Base-by-base conservation (phyloP, 345 rosid genomes). In the Citrus hindsii region DNA sequence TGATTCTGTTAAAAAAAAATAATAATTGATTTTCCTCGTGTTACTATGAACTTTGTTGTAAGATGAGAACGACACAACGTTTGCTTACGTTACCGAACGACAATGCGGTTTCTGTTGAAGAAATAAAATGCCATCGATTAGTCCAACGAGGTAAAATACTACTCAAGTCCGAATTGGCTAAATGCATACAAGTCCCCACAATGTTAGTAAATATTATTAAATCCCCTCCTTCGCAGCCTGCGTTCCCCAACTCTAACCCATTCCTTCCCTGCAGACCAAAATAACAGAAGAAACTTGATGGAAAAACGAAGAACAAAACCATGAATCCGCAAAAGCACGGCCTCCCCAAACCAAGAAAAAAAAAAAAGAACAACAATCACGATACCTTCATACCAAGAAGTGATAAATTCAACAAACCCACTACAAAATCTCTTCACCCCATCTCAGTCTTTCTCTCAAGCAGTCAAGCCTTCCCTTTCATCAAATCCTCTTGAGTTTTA, bases 371-470 rank as follows among this genome's bases (percentile, higher is more conserved):
- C 90, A 6, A 69, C 88, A 56, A 95, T 95, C 18, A 88, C 92
- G 67, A 87, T 91, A 67, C 98, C 98, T 1, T 92, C 97, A 9
- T 92, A 87, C 79, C 88, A 90, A 80, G 93, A 95, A 88, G 98
- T 95, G 0, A 24, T 86, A 0, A 92, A 88, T 75, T 81, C 90
- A 8, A 82, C 88, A 63, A 3, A 84, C 88, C n/a, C 69, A 14
- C 87, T 89, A 12, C 91, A 89, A 0, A 90, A 91, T 82, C 85
- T 94, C 62, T 92, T 92, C 83, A 69, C 82, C 38, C 97, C 99
- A 64, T 91, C 95, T 5, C 87, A 89, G 59, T 78, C 89, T 69
- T 92, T 94, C 88, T 90, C 99, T 56, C 99, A 96, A n/a, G n/a
- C n/a, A n/a, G n/a, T n/a, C n/a, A n/a, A 73, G 97, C 98, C 2